Evolutionary conservation across 2,329 filamentous ascomycete species (phyloP).

Genomic region (Ophioceras dolichostomum): DNA sequence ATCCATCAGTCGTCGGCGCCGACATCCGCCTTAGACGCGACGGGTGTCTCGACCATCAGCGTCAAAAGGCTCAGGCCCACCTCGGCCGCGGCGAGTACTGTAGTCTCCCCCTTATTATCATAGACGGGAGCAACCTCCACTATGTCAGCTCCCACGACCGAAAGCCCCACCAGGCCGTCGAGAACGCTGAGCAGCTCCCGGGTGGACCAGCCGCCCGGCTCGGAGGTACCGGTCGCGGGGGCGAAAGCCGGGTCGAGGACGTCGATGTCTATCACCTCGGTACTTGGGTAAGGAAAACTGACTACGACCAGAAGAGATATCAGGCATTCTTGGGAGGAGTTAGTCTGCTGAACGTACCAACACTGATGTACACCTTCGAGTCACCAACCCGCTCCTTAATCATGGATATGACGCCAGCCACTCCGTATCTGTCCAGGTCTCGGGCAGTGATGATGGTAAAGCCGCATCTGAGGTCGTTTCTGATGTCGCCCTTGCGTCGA

Average conservation of each 20-base stretch:
- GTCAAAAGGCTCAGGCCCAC: slow-evolving; percentile 2
- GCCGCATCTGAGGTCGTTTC: slow-evolving; percentile 45
- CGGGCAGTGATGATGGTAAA: slow-evolving; percentile 44
- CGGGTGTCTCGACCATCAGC: slow-evolving; percentile 3
- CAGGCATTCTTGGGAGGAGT: neutral
- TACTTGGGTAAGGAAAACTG: too few species aligned
- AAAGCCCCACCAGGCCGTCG: slow-evolving; percentile 56
- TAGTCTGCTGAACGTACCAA: slow-evolving; percentile 19
- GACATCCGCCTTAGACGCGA: neutral
- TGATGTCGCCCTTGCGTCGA: slow-evolving; percentile 34
- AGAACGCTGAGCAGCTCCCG: slow-evolving; percentile 65
- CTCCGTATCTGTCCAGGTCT: slow-evolving; percentile 61
- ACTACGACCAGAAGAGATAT: neutral
- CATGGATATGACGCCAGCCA: slow-evolving; percentile 46
- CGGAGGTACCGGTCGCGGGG: slow-evolving; percentile 68
- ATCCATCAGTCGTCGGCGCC: slow-evolving; percentile 1
- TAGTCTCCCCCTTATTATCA: slow-evolving; percentile 61
- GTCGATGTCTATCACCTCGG: slow-evolving; percentile 70
- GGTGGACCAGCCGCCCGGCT: slow-evolving; percentile 71
- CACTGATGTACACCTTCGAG: slow-evolving; percentile 53
- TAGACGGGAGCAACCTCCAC: slow-evolving; percentile 72
- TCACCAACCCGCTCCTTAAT: slow-evolving; percentile 45
- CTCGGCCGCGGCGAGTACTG: slow-evolving; percentile 16
- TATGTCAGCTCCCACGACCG: slow-evolving; percentile 66
- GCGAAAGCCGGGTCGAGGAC: slow-evolving; percentile 60